These are phyloP conservation scores for Zopfia rhizophila DNA, from an alignment of 2,329 filamentous ascomycete genomes.

Conservation along the genomic window DNA sequence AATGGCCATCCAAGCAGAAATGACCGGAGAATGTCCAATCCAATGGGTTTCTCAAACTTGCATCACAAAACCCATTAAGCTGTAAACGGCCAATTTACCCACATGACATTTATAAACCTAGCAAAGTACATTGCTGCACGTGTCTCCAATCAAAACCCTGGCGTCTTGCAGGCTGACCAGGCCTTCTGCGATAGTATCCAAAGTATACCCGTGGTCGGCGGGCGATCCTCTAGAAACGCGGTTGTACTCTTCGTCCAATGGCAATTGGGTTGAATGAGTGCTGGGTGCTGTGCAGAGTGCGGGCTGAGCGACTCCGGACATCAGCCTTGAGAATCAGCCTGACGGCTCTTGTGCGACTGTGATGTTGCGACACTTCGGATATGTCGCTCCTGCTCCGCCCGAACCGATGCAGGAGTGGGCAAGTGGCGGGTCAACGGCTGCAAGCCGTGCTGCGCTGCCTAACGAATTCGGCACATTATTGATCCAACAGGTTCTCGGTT, in stretches of 20 bases:
- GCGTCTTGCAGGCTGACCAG: slow-evolving; percentile 6
- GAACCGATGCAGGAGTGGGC: background rate
- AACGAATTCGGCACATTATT: no score
- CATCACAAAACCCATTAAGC: no score
- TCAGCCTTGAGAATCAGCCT: slow-evolving; percentile 2
- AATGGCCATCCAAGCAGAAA: no score
- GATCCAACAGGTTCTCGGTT: background rate
- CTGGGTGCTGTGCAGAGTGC: background rate
- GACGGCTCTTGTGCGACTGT: background rate
- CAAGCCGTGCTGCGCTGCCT: no score
- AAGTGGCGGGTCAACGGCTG: background rate
- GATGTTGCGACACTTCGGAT: background rate
- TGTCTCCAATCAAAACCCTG: slow-evolving; percentile 25
- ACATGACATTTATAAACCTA: no score
- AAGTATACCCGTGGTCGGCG: no score
- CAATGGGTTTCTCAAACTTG: no score
- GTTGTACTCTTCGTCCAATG: background rate
- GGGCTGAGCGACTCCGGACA: no score
- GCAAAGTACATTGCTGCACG: slow-evolving; percentile 20
- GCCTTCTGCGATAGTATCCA: no score
- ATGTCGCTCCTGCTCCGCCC: background rate
- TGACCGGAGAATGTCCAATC: no score
- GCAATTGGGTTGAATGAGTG: background rate
- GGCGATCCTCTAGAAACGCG: background rate
- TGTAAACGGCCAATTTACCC: no score